A percentile compares a stretch with the other conserved stretches of the same genome.
These are phyloP conservation scores for Wickerhamomyces sp. DNA, from an alignment of 1,139 yeast genomes.

Conservation along the genomic window DNA sequence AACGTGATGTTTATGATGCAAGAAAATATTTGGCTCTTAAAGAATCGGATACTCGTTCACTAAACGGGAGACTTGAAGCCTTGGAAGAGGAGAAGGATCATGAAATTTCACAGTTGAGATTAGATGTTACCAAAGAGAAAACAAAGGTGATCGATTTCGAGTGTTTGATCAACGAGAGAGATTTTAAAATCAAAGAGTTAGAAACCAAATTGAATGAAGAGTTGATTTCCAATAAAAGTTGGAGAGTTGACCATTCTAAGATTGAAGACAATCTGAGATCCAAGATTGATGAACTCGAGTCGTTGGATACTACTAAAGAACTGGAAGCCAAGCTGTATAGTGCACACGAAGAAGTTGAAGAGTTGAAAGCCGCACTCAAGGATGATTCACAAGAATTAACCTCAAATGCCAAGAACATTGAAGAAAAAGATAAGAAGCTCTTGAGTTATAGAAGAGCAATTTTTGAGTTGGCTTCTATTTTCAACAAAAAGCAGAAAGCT, in stretches of 20 bases:
- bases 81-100: conserved; percentile 17
- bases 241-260: neutral
- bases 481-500: too few relatives aligned
- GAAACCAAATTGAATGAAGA: conserved; percentile 1
- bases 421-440: neutral
- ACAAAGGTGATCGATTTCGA: neutral
- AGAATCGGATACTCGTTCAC: conserved; percentile 29
- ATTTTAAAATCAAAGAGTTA: neutral
- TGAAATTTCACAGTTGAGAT: conserved; percentile 10
- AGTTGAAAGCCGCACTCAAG: neutral
- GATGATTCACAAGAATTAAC: too few relatives aligned
- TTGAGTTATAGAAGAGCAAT: too few relatives aligned
- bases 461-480: too few relatives aligned
- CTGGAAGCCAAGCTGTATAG: too few relatives aligned
- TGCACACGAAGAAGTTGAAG: neutral
- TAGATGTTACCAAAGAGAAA: conserved; percentile 11
- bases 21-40: conserved; percentile 30
- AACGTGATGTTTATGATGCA: conserved; percentile 23
- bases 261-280: neutral
- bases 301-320: neutral
- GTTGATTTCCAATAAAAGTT: neutral
- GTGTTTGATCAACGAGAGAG: neutral
- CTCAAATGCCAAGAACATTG: too few relatives aligned
- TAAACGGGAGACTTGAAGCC: conserved; percentile 14
- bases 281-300: neutral